Evolutionary conservation across 805 yeast species (phyloP).

Genomic region (Saccharomycopsis guyanensis): DNA sequence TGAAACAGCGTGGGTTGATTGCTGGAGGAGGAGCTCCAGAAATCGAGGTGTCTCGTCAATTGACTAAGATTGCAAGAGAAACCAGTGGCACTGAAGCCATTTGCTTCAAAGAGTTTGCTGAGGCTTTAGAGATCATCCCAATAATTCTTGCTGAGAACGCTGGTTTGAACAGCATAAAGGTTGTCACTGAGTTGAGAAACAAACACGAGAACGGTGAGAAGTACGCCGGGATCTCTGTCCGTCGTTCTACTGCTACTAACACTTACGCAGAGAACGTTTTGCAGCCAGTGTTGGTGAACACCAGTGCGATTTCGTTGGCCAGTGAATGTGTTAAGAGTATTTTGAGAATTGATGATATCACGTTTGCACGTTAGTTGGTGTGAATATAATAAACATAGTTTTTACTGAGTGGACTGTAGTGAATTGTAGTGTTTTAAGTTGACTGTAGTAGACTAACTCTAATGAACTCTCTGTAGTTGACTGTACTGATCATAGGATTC

Average conservation of each 20-base stretch:
- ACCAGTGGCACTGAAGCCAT: conserved; percentile 83
- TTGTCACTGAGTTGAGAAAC: conserved; percentile 85
- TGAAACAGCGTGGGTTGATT: conserved; percentile 73
- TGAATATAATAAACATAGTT: too few relatives aligned
- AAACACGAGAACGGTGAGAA: conserved; percentile 86
- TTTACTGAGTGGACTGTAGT: not conserved
- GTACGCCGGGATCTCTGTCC: conserved; percentile 92
- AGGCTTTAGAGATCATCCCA: conserved; percentile 88
- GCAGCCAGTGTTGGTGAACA: conserved; percentile 93
- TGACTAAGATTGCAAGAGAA: conserved; percentile 62
- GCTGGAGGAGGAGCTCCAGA: conserved; percentile 99
- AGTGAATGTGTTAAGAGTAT: conserved; percentile 95
- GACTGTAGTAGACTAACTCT: too few relatives aligned
- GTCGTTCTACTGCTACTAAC: conserved; percentile 89
- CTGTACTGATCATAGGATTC: too few relatives aligned
- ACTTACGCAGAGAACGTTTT: conserved; percentile 89
- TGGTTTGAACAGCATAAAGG: conserved; percentile 83
- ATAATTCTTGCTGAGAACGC: conserved; percentile 94
- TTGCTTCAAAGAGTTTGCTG: conserved; percentile 87
- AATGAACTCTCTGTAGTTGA: too few relatives aligned
- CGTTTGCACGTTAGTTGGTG: conserved; percentile 80
- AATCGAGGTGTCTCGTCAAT: conserved; percentile 73
- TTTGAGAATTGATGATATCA: conserved; percentile 93
- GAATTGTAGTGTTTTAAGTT: not conserved
- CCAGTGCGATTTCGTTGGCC: conserved; percentile 89